Percentiles rank a stretch among this genome's conserved stretches.
These are phyloP conservation scores for Tylopilus subfusipes DNA, from an alignment of 768 basidiomycete genomes.

Conservation along the genomic window DNA sequence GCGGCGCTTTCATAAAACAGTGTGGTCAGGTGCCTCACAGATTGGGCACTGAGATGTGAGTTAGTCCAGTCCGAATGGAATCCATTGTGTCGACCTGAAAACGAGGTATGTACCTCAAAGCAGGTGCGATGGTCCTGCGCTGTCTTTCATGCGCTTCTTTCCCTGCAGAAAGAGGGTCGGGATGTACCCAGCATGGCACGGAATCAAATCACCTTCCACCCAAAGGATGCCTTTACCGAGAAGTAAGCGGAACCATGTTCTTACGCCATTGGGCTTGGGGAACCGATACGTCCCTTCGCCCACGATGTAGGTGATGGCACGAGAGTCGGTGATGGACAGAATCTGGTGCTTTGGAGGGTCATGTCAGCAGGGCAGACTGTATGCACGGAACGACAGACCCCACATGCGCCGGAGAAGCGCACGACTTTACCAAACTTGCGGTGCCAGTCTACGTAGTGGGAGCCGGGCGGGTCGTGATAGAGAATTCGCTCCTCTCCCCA, in stretches of 20 bases:
- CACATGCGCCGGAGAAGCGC: conserved; percentile 53
- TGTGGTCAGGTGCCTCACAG: conserved; percentile 47
- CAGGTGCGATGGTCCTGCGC: conserved; percentile 49
- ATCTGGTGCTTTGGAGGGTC: conserved; percentile 46
- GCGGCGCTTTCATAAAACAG: conserved; percentile 55
- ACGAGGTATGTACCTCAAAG: conserved; percentile 44
- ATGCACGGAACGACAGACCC: conserved; percentile 35
- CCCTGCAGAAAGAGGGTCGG: conserved; percentile 32
- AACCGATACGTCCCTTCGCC: conserved; percentile 54
- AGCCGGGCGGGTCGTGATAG: conserved; percentile 49
- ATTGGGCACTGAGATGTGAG: conserved; percentile 40
- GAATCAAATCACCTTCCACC: conserved; percentile 49
- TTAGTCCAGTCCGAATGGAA: not conserved
- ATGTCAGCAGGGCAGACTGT: conserved; percentile 8
- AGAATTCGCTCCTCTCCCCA: conserved; percentile 65
- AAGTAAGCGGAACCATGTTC: conserved; percentile 60
- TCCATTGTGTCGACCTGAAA: not conserved
- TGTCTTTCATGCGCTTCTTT: conserved; percentile 56
- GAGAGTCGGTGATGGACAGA: conserved; percentile 53
- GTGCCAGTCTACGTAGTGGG: conserved; percentile 52
- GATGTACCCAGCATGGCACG: not conserved
- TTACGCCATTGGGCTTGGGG: conserved; percentile 60
- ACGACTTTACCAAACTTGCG: conserved; percentile 51
- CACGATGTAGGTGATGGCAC: conserved; percentile 52
- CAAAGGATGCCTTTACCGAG: conserved; percentile 64